Evolutionary conservation across 257 asterid genomes (phyloP).

Genomic region (Gardenia jasminoides): DNA sequence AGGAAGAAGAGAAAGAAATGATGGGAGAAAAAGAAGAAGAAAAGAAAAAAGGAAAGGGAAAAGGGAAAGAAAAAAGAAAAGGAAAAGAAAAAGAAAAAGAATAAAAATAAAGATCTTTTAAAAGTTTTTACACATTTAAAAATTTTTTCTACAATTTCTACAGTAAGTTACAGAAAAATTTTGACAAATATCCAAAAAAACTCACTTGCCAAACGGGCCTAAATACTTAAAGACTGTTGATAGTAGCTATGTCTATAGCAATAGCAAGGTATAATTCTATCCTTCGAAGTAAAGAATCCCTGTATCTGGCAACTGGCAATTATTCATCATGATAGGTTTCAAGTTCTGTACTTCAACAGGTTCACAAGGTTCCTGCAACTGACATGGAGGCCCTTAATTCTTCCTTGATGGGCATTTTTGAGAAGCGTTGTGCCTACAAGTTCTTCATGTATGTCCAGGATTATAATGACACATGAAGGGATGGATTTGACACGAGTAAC

Average conservation of each 20-base stretch:
- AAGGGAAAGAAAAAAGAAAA: no score
- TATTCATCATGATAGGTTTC: conserved; percentile 2
- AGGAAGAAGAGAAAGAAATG: no score
- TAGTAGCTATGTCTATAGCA: conserved; percentile 89
- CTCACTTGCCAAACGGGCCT: no score
- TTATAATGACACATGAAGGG: conserved; percentile 87
- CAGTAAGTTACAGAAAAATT: no score
- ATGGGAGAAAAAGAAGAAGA: no score
- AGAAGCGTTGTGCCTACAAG: conserved; percentile 93
- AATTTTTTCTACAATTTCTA: no score
- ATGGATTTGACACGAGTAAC: conserved; percentile 88
- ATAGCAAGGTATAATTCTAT: conserved; percentile 71
- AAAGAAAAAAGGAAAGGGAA: no score
- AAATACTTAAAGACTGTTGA: conserved; percentile 94
- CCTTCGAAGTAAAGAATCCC: not conserved
- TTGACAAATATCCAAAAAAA: no score
- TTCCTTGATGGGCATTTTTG: conserved; percentile 96
- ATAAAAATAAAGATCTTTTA: no score
- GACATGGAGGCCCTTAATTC: conserved; percentile 97
- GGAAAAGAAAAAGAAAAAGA: no score
- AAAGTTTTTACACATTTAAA: no score
- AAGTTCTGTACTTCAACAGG: conserved; percentile 40
- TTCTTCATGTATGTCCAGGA: conserved; percentile 92
- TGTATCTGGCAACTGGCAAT: not conserved
- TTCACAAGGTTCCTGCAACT: conserved; percentile 92